Evolutionary conservation across 192 early-diverging fungal species (phyloP).

Genomic region (Umbelopsis ramanniana): DNA sequence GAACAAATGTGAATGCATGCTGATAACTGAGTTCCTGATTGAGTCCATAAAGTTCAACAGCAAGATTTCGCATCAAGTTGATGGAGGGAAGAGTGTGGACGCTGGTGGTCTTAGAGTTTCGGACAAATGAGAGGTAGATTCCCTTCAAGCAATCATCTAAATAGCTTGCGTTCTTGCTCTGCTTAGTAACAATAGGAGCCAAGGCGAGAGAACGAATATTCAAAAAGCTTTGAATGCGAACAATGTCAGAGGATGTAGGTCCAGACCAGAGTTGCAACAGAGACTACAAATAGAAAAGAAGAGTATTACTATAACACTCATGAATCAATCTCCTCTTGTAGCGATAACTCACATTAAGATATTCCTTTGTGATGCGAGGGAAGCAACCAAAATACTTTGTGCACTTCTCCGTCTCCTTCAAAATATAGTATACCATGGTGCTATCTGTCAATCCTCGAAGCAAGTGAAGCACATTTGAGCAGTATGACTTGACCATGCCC

Average conservation of each 20-base stretch:
- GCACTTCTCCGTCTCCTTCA: conserved; percentile 80
- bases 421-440: conserved; percentile 81
- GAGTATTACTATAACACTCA: neutral
- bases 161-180: conserved; percentile 47
- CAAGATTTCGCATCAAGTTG: conserved; percentile 92
- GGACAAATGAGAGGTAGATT: conserved; percentile 82
- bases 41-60: conserved; percentile 85
- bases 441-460: conserved; percentile 83
- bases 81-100: conserved; percentile 81
- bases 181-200: conserved; percentile 29
- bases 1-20: conserved; percentile 90
- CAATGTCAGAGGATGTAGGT: conserved; percentile 62
- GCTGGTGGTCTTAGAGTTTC: conserved; percentile 76
- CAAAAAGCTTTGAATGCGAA: conserved; percentile 84
- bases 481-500: conserved; percentile 82
- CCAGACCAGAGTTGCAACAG: conserved; percentile 58
- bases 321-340: neutral
- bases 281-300: conserved; percentile 24
- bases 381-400: conserved; percentile 83
- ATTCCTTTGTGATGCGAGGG: conserved; percentile 79
- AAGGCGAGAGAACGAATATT: conserved; percentile 77
- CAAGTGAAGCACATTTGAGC: conserved; percentile 74
- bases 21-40: conserved; percentile 86
- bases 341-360: conserved; percentile 63
- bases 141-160: conserved; percentile 79